These are phyloP conservation scores for Ceriops zippeliana DNA, from an alignment of 345 rosid species.

Conservation along the genomic window DNA sequence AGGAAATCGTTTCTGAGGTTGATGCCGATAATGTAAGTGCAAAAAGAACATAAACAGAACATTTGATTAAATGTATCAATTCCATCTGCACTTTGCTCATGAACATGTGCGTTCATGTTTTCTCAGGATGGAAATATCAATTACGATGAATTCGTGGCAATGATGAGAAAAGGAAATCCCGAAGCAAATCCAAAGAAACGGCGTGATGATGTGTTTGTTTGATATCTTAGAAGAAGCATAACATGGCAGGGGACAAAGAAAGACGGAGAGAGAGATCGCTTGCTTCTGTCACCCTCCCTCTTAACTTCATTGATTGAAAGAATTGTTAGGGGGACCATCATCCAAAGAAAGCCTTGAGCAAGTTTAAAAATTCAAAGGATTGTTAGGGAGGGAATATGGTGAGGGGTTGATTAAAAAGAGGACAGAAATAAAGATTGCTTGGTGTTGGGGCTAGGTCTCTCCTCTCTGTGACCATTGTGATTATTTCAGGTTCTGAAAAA, in stretches of 20 bases:
- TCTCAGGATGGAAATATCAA: constrained; percentile 81
- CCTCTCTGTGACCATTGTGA: not conserved
- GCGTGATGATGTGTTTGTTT: constrained; percentile 43
- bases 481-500: not conserved
- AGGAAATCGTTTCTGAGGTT: constrained; percentile 80
- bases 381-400: too few species aligned
- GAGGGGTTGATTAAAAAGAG: too few species aligned
- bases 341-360: too few species aligned
- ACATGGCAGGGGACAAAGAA: not conserved
- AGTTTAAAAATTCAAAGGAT: too few species aligned
- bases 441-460: constrained; percentile 3
- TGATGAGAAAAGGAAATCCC: constrained; percentile 96
- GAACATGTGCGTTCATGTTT: not conserved
- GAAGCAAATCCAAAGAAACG: constrained; percentile 83
- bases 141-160: constrained; percentile 92
- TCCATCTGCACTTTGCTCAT: not conserved
- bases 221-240: not conserved
- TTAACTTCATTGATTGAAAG: too few species aligned
- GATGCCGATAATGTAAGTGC: constrained; percentile 66
- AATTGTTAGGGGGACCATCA: too few species aligned
- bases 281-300: not conserved
- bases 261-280: not conserved
- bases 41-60: not conserved
- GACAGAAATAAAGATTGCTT: too few species aligned
- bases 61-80: not conserved